phyloP scores from a whole-genome alignment of 148 eudicot species.

The Limonium bicolor region DNA sequence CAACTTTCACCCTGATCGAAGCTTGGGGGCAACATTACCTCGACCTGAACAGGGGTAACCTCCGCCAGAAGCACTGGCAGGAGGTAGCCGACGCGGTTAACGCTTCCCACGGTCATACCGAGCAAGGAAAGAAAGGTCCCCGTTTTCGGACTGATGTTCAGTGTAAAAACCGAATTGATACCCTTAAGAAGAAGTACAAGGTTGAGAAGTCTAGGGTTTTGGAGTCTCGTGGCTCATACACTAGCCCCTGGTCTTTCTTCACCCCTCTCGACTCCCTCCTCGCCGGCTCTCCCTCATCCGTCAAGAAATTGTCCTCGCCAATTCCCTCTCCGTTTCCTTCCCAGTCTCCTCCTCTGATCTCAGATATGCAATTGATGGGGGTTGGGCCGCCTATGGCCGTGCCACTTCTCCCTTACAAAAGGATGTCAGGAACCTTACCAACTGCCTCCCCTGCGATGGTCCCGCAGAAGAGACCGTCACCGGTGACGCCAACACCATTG shows the following conservation, averaged over 20 bases:
- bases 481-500: slow-evolving; percentile 8
- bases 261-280: slow-evolving; percentile 33
- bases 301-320: slow-evolving; percentile 15
- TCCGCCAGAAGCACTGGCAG: slow-evolving; percentile 77
- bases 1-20: slow-evolving; percentile 51
- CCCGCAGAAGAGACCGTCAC: slow-evolving; percentile 47
- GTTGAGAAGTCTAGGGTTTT: slow-evolving; percentile 55
- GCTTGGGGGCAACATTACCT: slow-evolving; percentile 65
- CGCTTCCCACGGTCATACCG: slow-evolving; percentile 34
- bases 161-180: slow-evolving; percentile 79
- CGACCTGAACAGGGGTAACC: slow-evolving; percentile 62
- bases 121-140: slow-evolving; percentile 40
- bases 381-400: slow-evolving; percentile 39
- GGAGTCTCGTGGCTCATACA: slow-evolving; percentile 19
- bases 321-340: slow-evolving; percentile 8
- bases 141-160: slow-evolving; percentile 59
- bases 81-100: slow-evolving; percentile 69
- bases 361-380: neutral
- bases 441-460: slow-evolving; percentile 21
- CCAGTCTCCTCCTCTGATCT: slow-evolving; percentile 4
- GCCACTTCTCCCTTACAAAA: slow-evolving; percentile 27
- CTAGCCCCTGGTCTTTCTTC: slow-evolving; percentile 49
- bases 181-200: slow-evolving; percentile 77
- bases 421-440: slow-evolving; percentile 4
- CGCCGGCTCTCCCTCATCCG: slow-evolving; percentile 17